Base-by-base conservation (phyloP, 2,329 filamentous ascomycete species). In the Colletotrichum sansevieriae region DNA sequence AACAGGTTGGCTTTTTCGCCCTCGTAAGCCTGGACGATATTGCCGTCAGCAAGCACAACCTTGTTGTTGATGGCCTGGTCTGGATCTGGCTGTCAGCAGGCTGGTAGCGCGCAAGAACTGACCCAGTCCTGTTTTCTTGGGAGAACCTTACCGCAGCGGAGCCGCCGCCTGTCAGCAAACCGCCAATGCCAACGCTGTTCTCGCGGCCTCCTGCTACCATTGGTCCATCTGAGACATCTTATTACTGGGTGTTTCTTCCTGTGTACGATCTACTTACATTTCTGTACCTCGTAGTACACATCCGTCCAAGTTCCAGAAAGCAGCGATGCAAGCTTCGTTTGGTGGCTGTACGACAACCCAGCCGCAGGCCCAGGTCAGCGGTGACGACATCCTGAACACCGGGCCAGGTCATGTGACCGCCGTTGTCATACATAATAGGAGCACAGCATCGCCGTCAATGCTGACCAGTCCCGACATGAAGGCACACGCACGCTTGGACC, bases 1-100 rank as follows among this genome's bases (percentile, higher is more conserved):
- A 75, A 85, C 1, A 86, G 76, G 63, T 85, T 82, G 0, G 74
- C 37, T 64, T 84, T 76, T 3, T 75, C 63, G 0, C 70, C 64
- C 1, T 66, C 69, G 52, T 79, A 18, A 11, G 79, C 82, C 18
- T 80, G 78, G 25, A 82, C 74, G 41, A 85, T 77, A 2, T 67
- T 64, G 15, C 83, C 83, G 63, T 78, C 74, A 3, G 80, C 79
- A 2, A 84, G 78, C 6, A 86, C 76, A 15, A 52, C 22, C 29
- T 52, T 29, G 25, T 52, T 18, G 5, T 52, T 52, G 4, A 52
- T 29, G 10, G 35, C 25, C 49, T n/a, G 22, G 49, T 52, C 49
- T 52, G 0, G 35, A 37, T 37, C 5, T 12, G 9, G 9, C 12
- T 12, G 35, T 37, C 35, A 37, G 35, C 0, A n/a, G 11, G 13